Conservation (phyloP, 169 alveolate genomes). For the Cryptosporidium sp. region DNA sequence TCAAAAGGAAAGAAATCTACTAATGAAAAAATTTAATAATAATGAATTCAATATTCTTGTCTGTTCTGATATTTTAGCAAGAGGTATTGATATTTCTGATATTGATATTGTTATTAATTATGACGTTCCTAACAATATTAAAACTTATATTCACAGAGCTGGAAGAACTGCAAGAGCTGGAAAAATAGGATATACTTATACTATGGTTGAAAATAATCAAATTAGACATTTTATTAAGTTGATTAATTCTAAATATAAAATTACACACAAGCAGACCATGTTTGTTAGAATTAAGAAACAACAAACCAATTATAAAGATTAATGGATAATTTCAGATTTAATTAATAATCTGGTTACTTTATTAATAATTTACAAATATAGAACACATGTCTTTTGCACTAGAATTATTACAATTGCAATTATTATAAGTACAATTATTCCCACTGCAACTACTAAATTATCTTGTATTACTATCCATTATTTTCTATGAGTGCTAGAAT, state of each 20-base stretch:
- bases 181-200: slow-evolving; percentile 79
- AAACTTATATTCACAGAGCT: slow-evolving; percentile 88
- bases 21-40: slow-evolving; percentile 36
- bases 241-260: neutral
- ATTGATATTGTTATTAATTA: slow-evolving; percentile 88
- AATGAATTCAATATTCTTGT: slow-evolving; percentile 81
- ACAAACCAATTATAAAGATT: neutral
- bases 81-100: slow-evolving; percentile 91
- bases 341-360: too few relatives aligned
- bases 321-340: neutral
- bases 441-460: too few relatives aligned
- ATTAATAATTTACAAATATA: neutral
- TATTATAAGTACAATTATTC: neutral
- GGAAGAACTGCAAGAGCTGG: slow-evolving; percentile 94
- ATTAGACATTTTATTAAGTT: slow-evolving; percentile 32
- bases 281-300: slow-evolving; percentile 4
- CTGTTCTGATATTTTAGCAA: slow-evolving; percentile 93
- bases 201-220: slow-evolving; percentile 48
- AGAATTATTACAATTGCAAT: neutral
- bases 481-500: neutral
- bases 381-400: neutral
- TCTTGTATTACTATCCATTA: neutral
- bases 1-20: slow-evolving; percentile 61
- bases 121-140: slow-evolving; percentile 87
- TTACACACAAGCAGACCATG: slow-evolving; percentile 8